phyloP scores from a whole-genome alignment of 2,329 filamentous ascomycete species.

The Penicillium sclerotigenum region DNA sequence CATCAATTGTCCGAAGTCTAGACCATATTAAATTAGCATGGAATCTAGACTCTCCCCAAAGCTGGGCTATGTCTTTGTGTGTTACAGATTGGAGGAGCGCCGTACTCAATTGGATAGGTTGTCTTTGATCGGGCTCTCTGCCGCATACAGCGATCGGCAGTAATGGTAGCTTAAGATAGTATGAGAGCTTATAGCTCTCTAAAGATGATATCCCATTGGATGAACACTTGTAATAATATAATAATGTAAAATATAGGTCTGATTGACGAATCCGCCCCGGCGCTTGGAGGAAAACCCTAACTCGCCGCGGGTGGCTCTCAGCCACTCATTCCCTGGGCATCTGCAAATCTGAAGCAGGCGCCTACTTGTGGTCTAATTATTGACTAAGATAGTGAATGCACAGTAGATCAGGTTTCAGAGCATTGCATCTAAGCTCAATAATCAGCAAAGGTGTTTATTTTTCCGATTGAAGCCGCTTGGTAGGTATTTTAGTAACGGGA shows the following conservation, averaged over 20 bases:
- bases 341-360: slow-evolving; percentile 20
- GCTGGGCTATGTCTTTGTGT: slow-evolving; percentile 2
- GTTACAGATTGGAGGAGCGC: slow-evolving; percentile 5
- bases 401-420: slow-evolving; percentile 20
- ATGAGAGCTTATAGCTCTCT: not conserved
- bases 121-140: not conserved
- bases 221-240: not conserved
- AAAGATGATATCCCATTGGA: not conserved
- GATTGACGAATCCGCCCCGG: slow-evolving; percentile 22
- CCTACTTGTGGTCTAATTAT: not conserved
- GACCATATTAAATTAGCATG: slow-evolving; percentile 17
- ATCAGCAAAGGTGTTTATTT: not conserved
- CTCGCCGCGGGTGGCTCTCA: slow-evolving; percentile 17
- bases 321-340: slow-evolving; percentile 23
- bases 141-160: not conserved
- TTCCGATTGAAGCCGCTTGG: not conserved
- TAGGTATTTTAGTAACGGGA: not conserved
- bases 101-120: not conserved
- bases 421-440: not conserved
- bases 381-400: not conserved
- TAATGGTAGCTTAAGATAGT: not conserved
- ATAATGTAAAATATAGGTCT: not conserved
- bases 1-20: slow-evolving; percentile 10
- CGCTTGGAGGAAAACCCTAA: slow-evolving; percentile 24
- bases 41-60: slow-evolving; percentile 7